Evolutionary conservation across 345 rosid species (phyloP).

Genomic region (Eucalyptus globulus): DNA sequence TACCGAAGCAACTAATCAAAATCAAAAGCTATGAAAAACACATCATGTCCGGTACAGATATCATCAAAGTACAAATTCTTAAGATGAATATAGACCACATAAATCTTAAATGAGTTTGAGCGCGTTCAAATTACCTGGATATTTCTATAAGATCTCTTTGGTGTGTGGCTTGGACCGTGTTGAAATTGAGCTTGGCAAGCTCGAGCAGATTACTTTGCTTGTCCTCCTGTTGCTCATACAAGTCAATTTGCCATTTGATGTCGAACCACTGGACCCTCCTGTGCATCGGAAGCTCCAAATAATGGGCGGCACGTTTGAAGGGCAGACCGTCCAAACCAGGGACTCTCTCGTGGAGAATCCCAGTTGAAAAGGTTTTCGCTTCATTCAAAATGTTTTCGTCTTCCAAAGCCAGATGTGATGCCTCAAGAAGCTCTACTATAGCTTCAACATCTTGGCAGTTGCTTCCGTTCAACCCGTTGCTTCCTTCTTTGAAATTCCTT

Average conservation of each 20-base stretch:
- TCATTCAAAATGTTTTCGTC: slow-evolving; percentile 16
- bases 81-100: not conserved
- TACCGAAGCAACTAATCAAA: not conserved
- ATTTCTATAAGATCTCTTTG: slow-evolving; percentile 29
- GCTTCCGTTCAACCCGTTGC: not conserved
- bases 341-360: not conserved
- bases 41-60: not conserved
- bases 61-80: not conserved
- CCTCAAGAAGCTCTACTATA: slow-evolving; percentile 30
- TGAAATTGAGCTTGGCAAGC: slow-evolving; percentile 32
- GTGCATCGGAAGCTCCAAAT: slow-evolving; percentile 27
- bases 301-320: not conserved
- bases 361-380: slow-evolving; percentile 4
- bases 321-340: not conserved
- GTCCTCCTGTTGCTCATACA: not conserved
- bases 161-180: slow-evolving; percentile 27
- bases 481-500: slow-evolving; percentile 5
- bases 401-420: slow-evolving; percentile 18
- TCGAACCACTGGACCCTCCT: slow-evolving; percentile 42
- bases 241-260: slow-evolving; percentile 31
- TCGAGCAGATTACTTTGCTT: not conserved
- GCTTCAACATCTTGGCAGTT: slow-evolving; percentile 1
- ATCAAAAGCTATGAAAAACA: not conserved
- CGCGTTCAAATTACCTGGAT: slow-evolving; percentile 8
- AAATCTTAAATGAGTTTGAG: slow-evolving; percentile 7